A percentile compares a stretch with the other conserved stretches of the same genome.
Evolutionary conservation across 306 rosid species (phyloP).

Genomic region (Vachellia pachyceras): DNA sequence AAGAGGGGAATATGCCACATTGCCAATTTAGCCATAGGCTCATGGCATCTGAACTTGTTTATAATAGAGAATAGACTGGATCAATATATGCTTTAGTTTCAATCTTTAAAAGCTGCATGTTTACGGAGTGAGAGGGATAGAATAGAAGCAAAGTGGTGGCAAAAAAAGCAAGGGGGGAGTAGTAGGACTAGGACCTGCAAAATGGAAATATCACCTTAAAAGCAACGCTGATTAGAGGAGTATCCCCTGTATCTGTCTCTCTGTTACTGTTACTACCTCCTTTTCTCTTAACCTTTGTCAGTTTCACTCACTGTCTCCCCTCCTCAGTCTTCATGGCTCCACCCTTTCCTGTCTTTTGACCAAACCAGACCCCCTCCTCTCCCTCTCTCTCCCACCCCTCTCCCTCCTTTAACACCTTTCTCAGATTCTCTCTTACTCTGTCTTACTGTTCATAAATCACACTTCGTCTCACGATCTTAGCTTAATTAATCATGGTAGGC

Average conservation of each 20-base stretch:
- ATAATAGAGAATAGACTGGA: too few relatives aligned
- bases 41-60: too few relatives aligned
- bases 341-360: slow-evolving; percentile 61
- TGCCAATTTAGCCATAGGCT: too few relatives aligned
- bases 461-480: slow-evolving; percentile 20
- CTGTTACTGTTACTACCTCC: slow-evolving; percentile 28
- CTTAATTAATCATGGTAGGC: slow-evolving; percentile 41
- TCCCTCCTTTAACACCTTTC: slow-evolving; percentile 1
- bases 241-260: slow-evolving; percentile 37
- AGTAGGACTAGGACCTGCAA: slow-evolving; percentile 38
- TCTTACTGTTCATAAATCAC: slow-evolving; percentile 27
- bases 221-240: slow-evolving; percentile 61
- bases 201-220: slow-evolving; percentile 53
- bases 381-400: slow-evolving; percentile 1
- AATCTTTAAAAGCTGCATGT: background rate
- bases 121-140: background rate
- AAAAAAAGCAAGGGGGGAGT: slow-evolving; percentile 38
- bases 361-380: slow-evolving; percentile 39
- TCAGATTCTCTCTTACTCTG: slow-evolving; percentile 26
- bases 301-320: slow-evolving; percentile 42
- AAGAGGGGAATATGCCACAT: too few relatives aligned
- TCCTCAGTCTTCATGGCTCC: slow-evolving; percentile 44
- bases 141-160: slow-evolving; percentile 28
- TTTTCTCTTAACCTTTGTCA: slow-evolving; percentile 38
- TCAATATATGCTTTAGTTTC: too few relatives aligned